Conservation (phyloP, 257 asterid genomes). For the Paraleonurus japonicus region DNA sequence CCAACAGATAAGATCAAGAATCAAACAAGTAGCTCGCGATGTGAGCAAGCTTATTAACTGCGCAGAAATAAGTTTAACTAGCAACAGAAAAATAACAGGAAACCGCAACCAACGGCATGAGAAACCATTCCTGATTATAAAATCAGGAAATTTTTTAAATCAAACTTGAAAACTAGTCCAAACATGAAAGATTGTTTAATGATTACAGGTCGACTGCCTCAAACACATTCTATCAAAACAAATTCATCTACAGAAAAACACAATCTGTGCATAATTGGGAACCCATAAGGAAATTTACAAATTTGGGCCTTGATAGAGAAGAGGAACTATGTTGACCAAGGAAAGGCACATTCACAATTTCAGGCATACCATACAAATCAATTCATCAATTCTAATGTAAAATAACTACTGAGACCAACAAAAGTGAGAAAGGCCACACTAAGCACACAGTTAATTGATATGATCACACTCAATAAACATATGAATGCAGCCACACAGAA, state of each 20-base stretch:
- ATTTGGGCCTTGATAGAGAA: not conserved
- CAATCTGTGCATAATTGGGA: not conserved
- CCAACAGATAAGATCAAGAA: not conserved
- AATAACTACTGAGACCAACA: not conserved
- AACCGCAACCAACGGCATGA: not conserved
- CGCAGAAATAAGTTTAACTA: not conserved
- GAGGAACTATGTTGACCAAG: not conserved
- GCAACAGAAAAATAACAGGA: not conserved
- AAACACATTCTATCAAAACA: not conserved
- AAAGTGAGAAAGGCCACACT: not conserved
- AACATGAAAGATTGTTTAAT: not conserved
- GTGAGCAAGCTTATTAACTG: not conserved
- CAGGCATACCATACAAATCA: not conserved
- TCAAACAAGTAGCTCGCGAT: not conserved
- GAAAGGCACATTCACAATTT: slow-evolving; percentile 10
- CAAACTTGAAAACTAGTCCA: not conserved
- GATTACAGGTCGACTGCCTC: not conserved
- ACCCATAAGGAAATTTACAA: not conserved
- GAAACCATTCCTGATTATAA: not conserved
- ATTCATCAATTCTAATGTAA: not conserved
- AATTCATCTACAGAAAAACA: not conserved
- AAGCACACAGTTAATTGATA: not conserved
- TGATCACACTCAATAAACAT: not conserved
- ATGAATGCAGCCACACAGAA: slow-evolving; percentile 13
- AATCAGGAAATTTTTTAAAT: not conserved